These are phyloP conservation scores for Sherardia arvensis DNA, from an alignment of 257 asterid species.

Conservation along the genomic window DNA sequence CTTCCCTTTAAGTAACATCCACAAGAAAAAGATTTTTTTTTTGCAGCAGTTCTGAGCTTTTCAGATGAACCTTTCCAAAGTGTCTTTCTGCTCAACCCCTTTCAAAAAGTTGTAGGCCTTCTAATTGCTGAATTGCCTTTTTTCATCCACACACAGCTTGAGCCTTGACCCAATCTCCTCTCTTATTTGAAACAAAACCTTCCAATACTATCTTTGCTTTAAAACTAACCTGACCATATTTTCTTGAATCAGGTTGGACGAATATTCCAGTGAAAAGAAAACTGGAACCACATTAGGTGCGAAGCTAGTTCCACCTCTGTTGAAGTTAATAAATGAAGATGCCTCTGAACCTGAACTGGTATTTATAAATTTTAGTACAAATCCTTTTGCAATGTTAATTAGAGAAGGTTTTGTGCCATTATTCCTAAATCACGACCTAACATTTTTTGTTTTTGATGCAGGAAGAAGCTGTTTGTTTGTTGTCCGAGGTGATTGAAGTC, in stretches of 20 bases:
- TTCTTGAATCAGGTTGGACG: conserved; percentile 51
- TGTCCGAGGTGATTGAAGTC: conserved; percentile 44
- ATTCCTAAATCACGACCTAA: conserved; percentile 3
- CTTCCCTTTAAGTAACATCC: too few species aligned
- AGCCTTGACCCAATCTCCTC: too few species aligned
- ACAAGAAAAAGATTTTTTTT: too few species aligned
- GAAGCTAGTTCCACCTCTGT: conserved; percentile 48
- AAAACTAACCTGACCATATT: not conserved
- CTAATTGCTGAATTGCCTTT: too few species aligned
- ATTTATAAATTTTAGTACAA: conserved; percentile 23
- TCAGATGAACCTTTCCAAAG: too few species aligned
- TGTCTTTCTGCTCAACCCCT: too few species aligned
- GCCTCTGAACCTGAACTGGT: conserved; percentile 55
- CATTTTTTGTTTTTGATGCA: conserved; percentile 25
- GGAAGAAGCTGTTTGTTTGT: conserved; percentile 60
- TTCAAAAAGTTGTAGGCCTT: too few species aligned
- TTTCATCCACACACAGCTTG: too few species aligned
- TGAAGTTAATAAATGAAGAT: conserved; percentile 59
- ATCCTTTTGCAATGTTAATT: not conserved
- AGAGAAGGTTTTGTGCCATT: too few species aligned
- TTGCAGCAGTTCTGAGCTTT: too few species aligned
- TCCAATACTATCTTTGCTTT: not conserved
- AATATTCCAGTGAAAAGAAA: conserved; percentile 58
- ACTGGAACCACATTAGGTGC: conserved; percentile 59
- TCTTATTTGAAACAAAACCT: too few species aligned